Base-by-base conservation (phyloP, 2,329 filamentous ascomycete species). In the Fusarium clavum region DNA sequence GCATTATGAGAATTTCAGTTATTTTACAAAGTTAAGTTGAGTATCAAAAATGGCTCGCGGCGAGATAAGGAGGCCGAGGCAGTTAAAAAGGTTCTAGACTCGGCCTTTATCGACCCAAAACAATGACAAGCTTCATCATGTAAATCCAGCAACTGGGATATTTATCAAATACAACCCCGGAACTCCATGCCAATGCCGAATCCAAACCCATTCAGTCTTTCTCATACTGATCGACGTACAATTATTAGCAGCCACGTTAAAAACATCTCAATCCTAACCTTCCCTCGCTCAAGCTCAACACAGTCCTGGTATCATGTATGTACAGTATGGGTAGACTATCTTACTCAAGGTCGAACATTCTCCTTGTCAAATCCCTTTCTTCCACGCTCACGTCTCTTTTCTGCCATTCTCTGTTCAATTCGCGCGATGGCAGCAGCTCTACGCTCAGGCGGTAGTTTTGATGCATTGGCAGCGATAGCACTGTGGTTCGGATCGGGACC, bases 351-450 rank as follows among this genome's bases (percentile, higher is more conserved):
- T 62, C 77, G 78, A 65, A 86, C 67, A 73, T 88, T 88, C 79
- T 88, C 87, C 80, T 88, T 87, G 66, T 85, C 82, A 32, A 75
- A 69, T 13, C 74, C 77, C 55, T 72, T 75, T 34, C 75, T 76
- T 49, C 76, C 76, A 51, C 77, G 76, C 29, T 77, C 73, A 61
- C 78, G 79, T 74, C 79, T 81, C 75, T 85, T 85, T 75, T 87
- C 83, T n/a, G 83, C 82, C 74, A 83, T 84, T 73, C 85, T 83
- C 76, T 83, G 81, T 76, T 88, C 84, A 16, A 89, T 82, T 10
- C 86, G 79, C 44, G 86, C 87, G 54, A 87, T 80, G 13, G 86
- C 87, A 2, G 86, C 87, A 9, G 85, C 84, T 47, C 82, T 81
- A 34, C 87, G 81, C 53, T 86, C 84, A 6, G 85, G 83, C 11